phyloP scores from a whole-genome alignment of 164 flowering plant genomes.

The Tinospora cordifolia region DNA sequence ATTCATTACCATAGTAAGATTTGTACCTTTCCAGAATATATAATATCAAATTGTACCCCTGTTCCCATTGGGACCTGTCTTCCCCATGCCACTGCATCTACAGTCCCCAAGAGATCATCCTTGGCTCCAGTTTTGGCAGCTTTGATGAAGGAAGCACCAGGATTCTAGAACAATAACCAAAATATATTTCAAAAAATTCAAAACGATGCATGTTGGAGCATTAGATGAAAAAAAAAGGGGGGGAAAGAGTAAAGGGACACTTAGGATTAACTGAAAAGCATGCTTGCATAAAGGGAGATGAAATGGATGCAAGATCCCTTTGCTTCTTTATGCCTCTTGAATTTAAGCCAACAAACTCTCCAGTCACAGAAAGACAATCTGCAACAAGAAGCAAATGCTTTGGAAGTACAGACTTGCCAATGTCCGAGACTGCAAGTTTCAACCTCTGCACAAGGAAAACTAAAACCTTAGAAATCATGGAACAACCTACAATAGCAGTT shows the following conservation, averaged over 20 bases:
- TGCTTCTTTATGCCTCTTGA: slow-evolving; percentile 57
- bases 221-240: background rate
- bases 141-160: slow-evolving; percentile 54
- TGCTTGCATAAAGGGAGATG: slow-evolving; percentile 76
- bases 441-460: slow-evolving; percentile 41
- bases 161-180: slow-evolving; percentile 41
- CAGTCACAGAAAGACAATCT: slow-evolving; percentile 60
- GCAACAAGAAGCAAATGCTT: slow-evolving; percentile 70
- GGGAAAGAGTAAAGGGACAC: background rate
- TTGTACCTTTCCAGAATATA: slow-evolving; percentile 60
- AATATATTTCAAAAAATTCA: background rate
- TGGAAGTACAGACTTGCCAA: slow-evolving; percentile 58
- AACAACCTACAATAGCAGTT: background rate
- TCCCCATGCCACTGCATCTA: slow-evolving; percentile 93
- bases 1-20: background rate
- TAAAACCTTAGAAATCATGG: slow-evolving; percentile 2
- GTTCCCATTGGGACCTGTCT: slow-evolving; percentile 62
- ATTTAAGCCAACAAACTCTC: slow-evolving; percentile 76
- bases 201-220: background rate
- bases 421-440: slow-evolving; percentile 49
- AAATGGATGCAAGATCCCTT: slow-evolving; percentile 36
- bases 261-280: slow-evolving; percentile 61
- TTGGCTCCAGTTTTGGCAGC: slow-evolving; percentile 61
- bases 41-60: slow-evolving; percentile 58
- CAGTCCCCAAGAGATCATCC: slow-evolving; percentile 65